These are phyloP conservation scores for Oenanthe sinensis DNA, from an alignment of 129 eudicot species.

Conservation along the genomic window DNA sequence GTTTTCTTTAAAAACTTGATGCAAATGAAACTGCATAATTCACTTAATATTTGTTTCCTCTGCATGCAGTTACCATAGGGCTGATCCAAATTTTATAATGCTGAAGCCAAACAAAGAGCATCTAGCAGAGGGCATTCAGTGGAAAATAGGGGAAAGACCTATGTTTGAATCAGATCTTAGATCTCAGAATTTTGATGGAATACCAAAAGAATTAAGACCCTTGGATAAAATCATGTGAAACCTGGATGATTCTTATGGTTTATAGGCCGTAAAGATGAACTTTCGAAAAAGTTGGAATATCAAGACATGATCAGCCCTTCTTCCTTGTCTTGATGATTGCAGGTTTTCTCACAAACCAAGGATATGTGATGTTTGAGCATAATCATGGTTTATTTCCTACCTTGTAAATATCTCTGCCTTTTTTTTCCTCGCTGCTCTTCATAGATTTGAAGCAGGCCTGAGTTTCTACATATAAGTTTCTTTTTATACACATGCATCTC, in stretches of 20 bases:
- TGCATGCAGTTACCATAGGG: constrained; percentile 73
- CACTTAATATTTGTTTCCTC: not conserved
- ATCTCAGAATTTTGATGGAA: constrained; percentile 72
- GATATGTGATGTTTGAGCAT: not conserved
- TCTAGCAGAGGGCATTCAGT: constrained; percentile 74
- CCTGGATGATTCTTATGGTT: not conserved
- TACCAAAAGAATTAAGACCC: constrained; percentile 90
- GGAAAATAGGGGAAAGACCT: constrained; percentile 68
- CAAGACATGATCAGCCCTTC: not conserved
- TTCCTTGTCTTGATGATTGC: not conserved
- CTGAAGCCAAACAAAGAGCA: constrained; percentile 90
- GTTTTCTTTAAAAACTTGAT: not conserved
- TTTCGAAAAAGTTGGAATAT: constrained; percentile 1
- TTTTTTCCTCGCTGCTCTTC: not conserved
- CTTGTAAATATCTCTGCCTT: not conserved
- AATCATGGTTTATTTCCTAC: not conserved
- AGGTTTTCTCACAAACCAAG: not conserved
- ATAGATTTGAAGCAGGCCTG: not conserved
- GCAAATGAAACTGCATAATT: not conserved
- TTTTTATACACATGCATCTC: not conserved
- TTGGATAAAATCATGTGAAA: constrained; percentile 51
- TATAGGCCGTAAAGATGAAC: not conserved
- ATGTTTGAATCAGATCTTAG: constrained; percentile 58
- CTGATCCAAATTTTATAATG: constrained; percentile 89
- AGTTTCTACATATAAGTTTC: not conserved